Conservation (phyloP, 768 basidiomycete genomes). For the Trametes punicea region DNA sequence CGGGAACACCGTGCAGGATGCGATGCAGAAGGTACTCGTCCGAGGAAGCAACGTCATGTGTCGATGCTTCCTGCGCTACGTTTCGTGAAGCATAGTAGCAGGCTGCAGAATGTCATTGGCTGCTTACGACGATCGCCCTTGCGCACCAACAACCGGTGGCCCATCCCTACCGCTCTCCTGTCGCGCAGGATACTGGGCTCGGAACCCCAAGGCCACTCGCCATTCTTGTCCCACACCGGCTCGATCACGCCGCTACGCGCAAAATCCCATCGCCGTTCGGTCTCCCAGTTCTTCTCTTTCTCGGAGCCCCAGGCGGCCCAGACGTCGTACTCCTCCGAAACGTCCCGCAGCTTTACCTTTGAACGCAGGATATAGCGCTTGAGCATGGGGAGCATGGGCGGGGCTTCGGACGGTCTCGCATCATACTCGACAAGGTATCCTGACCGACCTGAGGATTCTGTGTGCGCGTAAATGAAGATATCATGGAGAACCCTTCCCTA, state of each 20-base stretch:
- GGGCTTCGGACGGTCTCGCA: slow-evolving; percentile 53
- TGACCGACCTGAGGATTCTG: slow-evolving; percentile 38
- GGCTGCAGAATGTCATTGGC: background rate
- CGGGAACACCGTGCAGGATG: slow-evolving; percentile 80
- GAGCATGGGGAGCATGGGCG: slow-evolving; percentile 63
- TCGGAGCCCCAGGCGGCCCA: slow-evolving; percentile 78
- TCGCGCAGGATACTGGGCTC: slow-evolving; percentile 54
- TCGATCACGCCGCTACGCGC: slow-evolving; percentile 76
- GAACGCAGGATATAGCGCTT: slow-evolving; percentile 86
- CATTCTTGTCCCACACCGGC: slow-evolving; percentile 57
- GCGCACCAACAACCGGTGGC: slow-evolving; percentile 62
- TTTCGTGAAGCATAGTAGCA: slow-evolving; percentile 6
- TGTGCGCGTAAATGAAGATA: slow-evolving; percentile 73
- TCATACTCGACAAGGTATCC: slow-evolving; percentile 76
- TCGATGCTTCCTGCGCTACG: slow-evolving; percentile 50
- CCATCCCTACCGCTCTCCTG: slow-evolving; percentile 75
- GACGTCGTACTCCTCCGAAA: slow-evolving; percentile 72
- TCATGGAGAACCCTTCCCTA: slow-evolving; percentile 88
- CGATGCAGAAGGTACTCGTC: slow-evolving; percentile 77
- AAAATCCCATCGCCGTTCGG: slow-evolving; percentile 46
- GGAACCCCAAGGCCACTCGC: slow-evolving; percentile 58
- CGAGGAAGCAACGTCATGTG: slow-evolving; percentile 49
- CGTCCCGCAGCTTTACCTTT: slow-evolving; percentile 80
- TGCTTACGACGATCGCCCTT: slow-evolving; percentile 75
- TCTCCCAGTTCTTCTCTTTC: slow-evolving; percentile 36